Percentiles rank a stretch among this genome's conserved stretches.
Conservation (phyloP, 176 grass and related monocot genomes). For the Bromus sterilis region DNA sequence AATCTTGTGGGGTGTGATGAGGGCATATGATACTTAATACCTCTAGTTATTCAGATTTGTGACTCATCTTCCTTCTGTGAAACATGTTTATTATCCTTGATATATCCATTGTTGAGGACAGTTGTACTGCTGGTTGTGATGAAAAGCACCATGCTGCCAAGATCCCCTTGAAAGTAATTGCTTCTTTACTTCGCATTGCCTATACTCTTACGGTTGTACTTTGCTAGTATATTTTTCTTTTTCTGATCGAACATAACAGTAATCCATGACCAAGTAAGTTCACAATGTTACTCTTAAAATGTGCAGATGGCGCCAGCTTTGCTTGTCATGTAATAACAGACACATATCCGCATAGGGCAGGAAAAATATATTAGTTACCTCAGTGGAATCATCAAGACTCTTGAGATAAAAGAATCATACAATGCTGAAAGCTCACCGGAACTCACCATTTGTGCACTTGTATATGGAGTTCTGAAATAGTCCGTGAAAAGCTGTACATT, state of each 20-base stretch:
- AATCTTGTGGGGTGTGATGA: background rate
- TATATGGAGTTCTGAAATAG: conserved; percentile 10
- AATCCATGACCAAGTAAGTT: background rate
- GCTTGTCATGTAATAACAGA: background rate
- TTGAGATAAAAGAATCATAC: background rate
- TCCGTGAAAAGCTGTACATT: background rate
- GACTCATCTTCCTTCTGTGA: background rate
- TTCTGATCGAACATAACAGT: background rate
- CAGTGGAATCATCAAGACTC: background rate
- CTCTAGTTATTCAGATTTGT: background rate
- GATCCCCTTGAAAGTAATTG: background rate
- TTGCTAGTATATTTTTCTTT: background rate
- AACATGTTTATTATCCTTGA: conserved; percentile 1
- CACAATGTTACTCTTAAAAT: background rate
- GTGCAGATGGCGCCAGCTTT: background rate
- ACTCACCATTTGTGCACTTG: background rate
- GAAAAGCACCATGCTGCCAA: background rate
- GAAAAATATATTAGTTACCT: background rate
- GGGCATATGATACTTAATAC: background rate
- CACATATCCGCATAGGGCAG: background rate
- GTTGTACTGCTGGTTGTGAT: background rate
- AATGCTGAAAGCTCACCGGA: background rate
- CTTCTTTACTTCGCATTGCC: background rate
- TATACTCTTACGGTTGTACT: background rate
- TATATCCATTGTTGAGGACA: background rate